A percentile compares a stretch with the other conserved stretches of the same genome.
phyloP scores from a whole-genome alignment of 2,329 filamentous ascomycete genomes.

The Fusarium bulbicola region DNA sequence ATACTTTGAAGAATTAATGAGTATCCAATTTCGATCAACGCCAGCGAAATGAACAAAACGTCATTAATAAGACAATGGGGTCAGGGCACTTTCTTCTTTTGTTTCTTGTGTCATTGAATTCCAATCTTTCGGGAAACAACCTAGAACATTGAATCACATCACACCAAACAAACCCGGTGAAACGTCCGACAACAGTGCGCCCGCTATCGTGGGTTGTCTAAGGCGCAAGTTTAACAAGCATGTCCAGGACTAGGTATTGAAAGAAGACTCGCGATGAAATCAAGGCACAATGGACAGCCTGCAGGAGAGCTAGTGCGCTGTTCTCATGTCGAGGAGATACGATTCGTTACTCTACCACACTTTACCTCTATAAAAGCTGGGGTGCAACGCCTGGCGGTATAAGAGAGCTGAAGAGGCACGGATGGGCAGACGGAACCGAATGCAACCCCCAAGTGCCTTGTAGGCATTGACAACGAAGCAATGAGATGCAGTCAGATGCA shows the following conservation, averaged over 20 bases:
- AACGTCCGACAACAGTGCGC: slow-evolving; percentile 20
- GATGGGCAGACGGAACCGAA: slow-evolving; percentile 17
- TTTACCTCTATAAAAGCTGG: slow-evolving; percentile 12
- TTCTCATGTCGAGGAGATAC: slow-evolving; percentile 15
- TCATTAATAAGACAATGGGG: slow-evolving; percentile 29
- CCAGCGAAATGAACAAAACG: slow-evolving; percentile 31
- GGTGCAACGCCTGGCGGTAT: slow-evolving; percentile 29
- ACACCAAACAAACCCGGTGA: slow-evolving; percentile 1
- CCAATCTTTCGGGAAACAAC: slow-evolving; percentile 22
- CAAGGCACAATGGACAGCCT: slow-evolving; percentile 8
- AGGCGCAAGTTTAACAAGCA: neutral
- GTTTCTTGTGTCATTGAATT: slow-evolving; percentile 1
- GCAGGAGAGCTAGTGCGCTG: slow-evolving; percentile 1
- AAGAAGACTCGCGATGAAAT: slow-evolving; percentile 4
- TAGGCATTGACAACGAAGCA: slow-evolving; percentile 27
- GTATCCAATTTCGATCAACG: slow-evolving; percentile 30
- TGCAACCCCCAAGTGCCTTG: slow-evolving; percentile 1
- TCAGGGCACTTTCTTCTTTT: slow-evolving; percentile 18
- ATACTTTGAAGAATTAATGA: neutral
- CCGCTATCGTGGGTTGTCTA: slow-evolving; percentile 3
- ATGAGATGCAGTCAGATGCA: slow-evolving; percentile 21
- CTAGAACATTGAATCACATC: slow-evolving; percentile 24
- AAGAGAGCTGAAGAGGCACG: slow-evolving; percentile 32
- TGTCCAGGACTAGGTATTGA: neutral
- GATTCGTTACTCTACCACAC: slow-evolving; percentile 25